Evolutionary conservation across 768 basidiomycete genomes (phyloP).

Genomic region (Russula brevipes): DNA sequence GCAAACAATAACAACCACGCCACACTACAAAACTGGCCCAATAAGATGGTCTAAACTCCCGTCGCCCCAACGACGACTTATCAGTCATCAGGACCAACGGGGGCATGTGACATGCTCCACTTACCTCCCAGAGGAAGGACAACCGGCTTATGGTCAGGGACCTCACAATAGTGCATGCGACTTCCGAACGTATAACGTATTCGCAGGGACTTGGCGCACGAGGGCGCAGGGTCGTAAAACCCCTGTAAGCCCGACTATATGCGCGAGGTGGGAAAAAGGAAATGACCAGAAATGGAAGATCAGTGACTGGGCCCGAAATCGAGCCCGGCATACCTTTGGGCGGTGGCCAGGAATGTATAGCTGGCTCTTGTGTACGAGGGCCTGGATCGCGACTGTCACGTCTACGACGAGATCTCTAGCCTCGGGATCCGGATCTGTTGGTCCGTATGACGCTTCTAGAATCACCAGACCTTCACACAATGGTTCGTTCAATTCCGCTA

Average conservation of each 20-base stretch:
- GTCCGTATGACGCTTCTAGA: slow-evolving; percentile 68
- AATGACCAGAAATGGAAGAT: not conserved
- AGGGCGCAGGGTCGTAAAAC: slow-evolving; percentile 82
- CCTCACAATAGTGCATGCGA: slow-evolving; percentile 69
- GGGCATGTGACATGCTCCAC: slow-evolving; percentile 29
- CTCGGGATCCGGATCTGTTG: slow-evolving; percentile 34
- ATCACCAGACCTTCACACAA: slow-evolving; percentile 62
- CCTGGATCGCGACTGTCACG: slow-evolving; percentile 78
- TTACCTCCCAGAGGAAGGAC: slow-evolving; percentile 73
- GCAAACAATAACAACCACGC: slow-evolving; percentile 7
- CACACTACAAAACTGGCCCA: slow-evolving; percentile 10
- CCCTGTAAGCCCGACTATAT: slow-evolving; percentile 68
- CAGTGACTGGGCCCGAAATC: not conserved
- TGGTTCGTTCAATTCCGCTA: slow-evolving; percentile 5
- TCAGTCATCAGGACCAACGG: slow-evolving; percentile 5
- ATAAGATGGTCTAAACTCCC: slow-evolving; percentile 22
- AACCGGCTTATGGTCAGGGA: slow-evolving; percentile 61
- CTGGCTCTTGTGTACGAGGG: slow-evolving; percentile 73
- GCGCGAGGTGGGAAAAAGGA: slow-evolving; percentile 1
- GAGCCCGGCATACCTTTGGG: slow-evolving; percentile 53
- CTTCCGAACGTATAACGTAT: slow-evolving; percentile 76
- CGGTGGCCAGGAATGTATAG: slow-evolving; percentile 70
- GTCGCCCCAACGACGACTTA: slow-evolving; percentile 19
- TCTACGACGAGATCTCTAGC: slow-evolving; percentile 53
- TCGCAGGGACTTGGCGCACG: slow-evolving; percentile 60